These are phyloP conservation scores for Candida pseudoviswanathii DNA, from an alignment of 1,139 yeast species.

Conservation along the genomic window DNA sequence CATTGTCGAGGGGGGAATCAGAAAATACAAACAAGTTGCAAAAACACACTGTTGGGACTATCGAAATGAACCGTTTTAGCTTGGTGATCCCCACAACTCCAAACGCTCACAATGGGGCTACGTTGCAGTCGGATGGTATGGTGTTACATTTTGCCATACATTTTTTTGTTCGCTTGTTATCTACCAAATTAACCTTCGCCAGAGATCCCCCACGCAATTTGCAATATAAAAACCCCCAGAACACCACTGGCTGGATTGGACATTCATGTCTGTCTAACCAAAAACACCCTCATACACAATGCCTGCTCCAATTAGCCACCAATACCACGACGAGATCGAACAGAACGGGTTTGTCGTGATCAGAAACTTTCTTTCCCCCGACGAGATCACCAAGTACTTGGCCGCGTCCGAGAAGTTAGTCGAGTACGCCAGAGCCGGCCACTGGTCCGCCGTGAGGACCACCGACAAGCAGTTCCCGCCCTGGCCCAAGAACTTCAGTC, in stretches of 20 bases:
- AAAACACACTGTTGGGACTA: too few species aligned
- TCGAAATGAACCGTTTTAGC: background rate
- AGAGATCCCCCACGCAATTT: background rate
- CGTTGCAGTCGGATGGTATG: background rate
- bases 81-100: background rate
- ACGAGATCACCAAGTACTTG: conserved; percentile 42
- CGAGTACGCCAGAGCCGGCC: conserved; percentile 49
- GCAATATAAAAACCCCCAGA: background rate
- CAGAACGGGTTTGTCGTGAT: conserved; percentile 49
- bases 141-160: conserved; percentile 7
- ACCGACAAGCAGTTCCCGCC: conserved; percentile 62
- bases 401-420: conserved; percentile 46
- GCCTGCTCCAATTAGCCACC: conserved; percentile 18
- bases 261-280: background rate
- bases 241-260: background rate
- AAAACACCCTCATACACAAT: conserved; percentile 2
- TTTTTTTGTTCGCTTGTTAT: background rate
- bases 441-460: conserved; percentile 56
- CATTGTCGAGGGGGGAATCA: too few species aligned
- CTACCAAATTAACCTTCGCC: background rate
- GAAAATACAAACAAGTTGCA: too few species aligned
- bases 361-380: conserved; percentile 41
- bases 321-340: conserved; percentile 38
- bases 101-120: background rate
- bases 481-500: conserved; percentile 56